Evolutionary conservation across 352 stramenopile species (phyloP).

Genomic region (Thalassiosira hispida): DNA sequence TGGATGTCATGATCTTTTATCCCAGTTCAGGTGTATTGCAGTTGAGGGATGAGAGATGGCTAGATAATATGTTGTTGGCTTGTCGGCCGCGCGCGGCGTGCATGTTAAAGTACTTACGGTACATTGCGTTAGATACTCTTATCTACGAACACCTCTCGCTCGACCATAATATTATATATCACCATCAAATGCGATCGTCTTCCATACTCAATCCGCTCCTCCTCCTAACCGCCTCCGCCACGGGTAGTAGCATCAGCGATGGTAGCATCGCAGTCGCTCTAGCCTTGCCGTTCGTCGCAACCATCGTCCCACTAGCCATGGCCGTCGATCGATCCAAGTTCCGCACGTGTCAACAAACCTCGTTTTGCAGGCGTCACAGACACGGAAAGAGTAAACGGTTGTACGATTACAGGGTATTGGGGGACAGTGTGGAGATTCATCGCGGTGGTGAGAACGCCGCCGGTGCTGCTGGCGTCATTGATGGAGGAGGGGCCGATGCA

Average conservation of each 20-base stretch:
- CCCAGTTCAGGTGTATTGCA: not conserved
- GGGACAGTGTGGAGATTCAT: constrained; percentile 67
- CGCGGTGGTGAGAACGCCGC: constrained; percentile 13
- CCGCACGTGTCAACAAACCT: constrained; percentile 95
- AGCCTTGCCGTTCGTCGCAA: constrained; percentile 5
- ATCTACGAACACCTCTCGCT: not conserved
- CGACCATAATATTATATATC: not conserved
- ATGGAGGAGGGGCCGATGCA: not conserved
- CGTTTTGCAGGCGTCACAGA: constrained; percentile 94
- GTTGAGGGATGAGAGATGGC: too few relatives aligned
- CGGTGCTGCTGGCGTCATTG: not conserved
- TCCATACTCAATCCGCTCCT: constrained; percentile 5
- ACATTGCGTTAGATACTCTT: not conserved
- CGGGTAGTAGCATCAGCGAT: not conserved
- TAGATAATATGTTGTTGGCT: too few relatives aligned
- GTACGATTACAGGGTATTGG: constrained; percentile 72
- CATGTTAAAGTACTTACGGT: too few relatives aligned
- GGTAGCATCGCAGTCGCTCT: not conserved
- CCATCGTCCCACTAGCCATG: constrained; percentile 39
- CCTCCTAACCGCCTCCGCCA: not conserved
- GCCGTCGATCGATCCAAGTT: constrained; percentile 98
- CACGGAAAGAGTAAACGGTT: constrained; percentile 55
- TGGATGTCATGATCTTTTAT: not conserved
- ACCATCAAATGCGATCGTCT: not conserved
- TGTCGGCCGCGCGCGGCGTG: too few relatives aligned